A percentile compares a stretch with the other conserved stretches of the same genome.
These are phyloP conservation scores for Orbilia oligospora DNA, from an alignment of 2,329 filamentous ascomycete genomes.

Conservation along the genomic window DNA sequence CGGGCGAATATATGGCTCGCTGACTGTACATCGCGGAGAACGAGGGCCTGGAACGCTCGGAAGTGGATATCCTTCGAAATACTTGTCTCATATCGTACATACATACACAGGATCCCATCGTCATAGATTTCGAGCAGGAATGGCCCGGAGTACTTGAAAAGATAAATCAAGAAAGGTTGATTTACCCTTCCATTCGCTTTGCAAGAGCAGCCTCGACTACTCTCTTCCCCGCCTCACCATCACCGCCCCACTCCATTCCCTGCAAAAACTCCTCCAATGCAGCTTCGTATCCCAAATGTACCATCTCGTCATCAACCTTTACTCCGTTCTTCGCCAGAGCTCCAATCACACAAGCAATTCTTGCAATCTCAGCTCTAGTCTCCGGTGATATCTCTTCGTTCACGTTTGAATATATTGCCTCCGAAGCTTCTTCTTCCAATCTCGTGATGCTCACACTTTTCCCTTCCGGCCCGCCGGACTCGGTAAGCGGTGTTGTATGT, in stretches of 20 bases:
- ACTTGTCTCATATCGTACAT: conserved; percentile 1
- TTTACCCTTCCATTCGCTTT: conserved; percentile 30
- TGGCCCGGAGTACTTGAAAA: too few species aligned
- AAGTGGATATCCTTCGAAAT: not conserved
- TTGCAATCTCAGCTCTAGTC: conserved; percentile 88
- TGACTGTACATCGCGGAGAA: conserved; percentile 5
- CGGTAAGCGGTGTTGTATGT: conserved; percentile 72
- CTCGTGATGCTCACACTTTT: conserved; percentile 79
- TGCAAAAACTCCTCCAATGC: conserved; percentile 74
- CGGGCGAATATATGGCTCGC: not conserved
- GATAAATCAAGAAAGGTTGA: too few species aligned
- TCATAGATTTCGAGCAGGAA: too few species aligned
- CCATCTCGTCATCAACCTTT: conserved; percentile 89
- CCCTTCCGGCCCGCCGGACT: conserved; percentile 67
- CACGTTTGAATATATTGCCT: conserved; percentile 92
- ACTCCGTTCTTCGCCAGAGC: conserved; percentile 86
- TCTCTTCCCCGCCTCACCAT: conserved; percentile 66
- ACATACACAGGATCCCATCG: not conserved
- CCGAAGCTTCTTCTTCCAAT: conserved; percentile 87
- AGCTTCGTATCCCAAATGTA: conserved; percentile 84
- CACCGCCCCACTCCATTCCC: conserved; percentile 61
- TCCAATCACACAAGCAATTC: conserved; percentile 84
- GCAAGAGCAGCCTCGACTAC: conserved; percentile 64
- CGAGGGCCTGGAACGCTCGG: not conserved
- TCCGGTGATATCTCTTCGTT: conserved; percentile 85